Conservation (phyloP, 2,329 filamentous ascomycete species). For the Coleophoma crateriformis region DNA sequence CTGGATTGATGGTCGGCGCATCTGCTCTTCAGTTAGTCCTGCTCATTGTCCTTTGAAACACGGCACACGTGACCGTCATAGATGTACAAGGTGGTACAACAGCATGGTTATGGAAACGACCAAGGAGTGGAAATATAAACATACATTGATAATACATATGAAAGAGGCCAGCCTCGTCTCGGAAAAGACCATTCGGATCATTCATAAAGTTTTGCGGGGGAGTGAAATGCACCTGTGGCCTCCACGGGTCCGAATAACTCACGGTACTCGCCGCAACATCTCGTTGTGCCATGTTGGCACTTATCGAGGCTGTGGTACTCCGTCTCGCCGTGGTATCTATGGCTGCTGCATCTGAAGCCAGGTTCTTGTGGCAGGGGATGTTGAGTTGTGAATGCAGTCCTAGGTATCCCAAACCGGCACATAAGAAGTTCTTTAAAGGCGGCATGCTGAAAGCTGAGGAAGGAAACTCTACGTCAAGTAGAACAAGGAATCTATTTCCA, state of each 20-base stretch:
- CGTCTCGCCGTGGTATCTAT: no score
- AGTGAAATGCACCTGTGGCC: constrained; percentile 46
- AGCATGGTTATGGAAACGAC: neutral
- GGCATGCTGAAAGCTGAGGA: neutral
- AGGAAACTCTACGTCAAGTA: neutral
- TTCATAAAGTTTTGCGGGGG: constrained; percentile 47
- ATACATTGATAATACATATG: constrained; percentile 57
- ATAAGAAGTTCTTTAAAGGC: neutral
- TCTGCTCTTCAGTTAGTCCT: constrained; percentile 10
- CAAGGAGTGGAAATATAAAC: neutral
- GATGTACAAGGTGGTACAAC: neutral
- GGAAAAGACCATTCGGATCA: constrained; percentile 58
- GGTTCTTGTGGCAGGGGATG: no score
- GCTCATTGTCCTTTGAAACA: neutral
- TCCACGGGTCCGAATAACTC: neutral
- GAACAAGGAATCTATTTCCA: no score
- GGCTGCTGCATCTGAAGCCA: no score
- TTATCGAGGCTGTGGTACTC: no score
- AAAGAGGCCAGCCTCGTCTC: constrained; percentile 47
- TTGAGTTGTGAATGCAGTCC: no score
- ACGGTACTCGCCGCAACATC: neutral
- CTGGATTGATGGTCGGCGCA: constrained; percentile 38
- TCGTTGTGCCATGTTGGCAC: no score
- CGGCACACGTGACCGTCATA: neutral
- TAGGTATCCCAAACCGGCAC: neutral